Evolutionary conservation across 176 grass and related monocot species (phyloP).

Genomic region (Microstegium vimineum): DNA sequence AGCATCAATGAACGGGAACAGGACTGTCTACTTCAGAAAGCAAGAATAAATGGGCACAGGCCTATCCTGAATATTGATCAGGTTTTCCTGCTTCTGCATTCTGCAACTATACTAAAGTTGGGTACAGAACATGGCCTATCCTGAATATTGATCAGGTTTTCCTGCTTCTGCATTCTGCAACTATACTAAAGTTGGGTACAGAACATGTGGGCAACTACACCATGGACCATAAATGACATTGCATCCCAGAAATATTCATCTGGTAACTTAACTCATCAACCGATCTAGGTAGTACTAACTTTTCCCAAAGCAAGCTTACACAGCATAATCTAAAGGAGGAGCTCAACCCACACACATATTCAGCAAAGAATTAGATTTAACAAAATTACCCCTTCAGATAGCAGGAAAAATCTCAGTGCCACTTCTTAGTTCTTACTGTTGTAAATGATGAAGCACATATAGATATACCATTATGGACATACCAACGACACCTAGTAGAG

Average conservation of each 20-base stretch:
- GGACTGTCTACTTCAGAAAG: background rate
- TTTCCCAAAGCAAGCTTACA: background rate
- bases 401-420: background rate
- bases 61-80: too few species aligned
- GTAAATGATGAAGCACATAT: background rate
- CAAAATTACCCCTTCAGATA: background rate
- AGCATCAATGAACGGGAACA: background rate
- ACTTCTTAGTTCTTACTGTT: background rate
- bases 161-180: background rate
- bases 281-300: background rate
- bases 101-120: too few species aligned
- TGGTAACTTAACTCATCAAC: background rate
- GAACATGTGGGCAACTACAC: constrained; percentile 9
- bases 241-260: background rate
- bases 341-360: background rate
- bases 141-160: background rate
- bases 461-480: background rate
- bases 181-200: background rate
- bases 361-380: constrained; percentile 3
- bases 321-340: constrained; percentile 2
- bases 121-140: too few species aligned
- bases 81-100: too few species aligned
- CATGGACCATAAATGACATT: constrained; percentile 2
- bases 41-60: background rate
- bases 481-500: background rate